Evolutionary conservation across 129 eudicot species (phyloP).

Genomic region (Heracleum sosnowskyi): DNA sequence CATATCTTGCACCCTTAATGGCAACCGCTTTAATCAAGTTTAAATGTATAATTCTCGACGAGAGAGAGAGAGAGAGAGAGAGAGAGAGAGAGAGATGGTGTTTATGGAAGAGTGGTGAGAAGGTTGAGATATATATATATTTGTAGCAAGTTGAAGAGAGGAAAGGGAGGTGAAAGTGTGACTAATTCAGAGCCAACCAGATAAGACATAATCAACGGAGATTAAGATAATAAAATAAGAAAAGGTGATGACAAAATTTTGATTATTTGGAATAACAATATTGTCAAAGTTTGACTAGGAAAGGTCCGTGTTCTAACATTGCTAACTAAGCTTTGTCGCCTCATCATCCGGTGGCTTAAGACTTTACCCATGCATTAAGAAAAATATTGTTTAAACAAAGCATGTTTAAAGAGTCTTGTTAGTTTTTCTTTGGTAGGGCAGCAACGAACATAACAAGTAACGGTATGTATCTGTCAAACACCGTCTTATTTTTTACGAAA

Average conservation of each 20-base stretch:
- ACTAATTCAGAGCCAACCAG: neutral
- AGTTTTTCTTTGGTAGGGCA: neutral
- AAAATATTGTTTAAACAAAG: neutral
- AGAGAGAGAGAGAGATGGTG: conserved; percentile 5
- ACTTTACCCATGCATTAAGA: neutral
- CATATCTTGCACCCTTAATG: neutral
- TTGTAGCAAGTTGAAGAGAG: neutral
- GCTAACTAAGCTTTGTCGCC: neutral
- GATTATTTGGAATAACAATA: neutral
- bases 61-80: neutral
- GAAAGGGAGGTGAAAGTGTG: neutral
- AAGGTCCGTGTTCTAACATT: neutral
- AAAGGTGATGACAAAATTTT: neutral
- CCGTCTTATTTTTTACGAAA: no score
- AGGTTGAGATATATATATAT: neutral
- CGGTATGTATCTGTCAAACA: no score
- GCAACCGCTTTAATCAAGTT: no score
- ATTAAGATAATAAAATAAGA: neutral
- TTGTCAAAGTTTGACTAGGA: neutral
- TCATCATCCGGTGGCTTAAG: conserved; percentile 1
- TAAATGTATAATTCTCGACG: no score
- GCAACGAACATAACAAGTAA: neutral
- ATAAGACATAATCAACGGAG: neutral
- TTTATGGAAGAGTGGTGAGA: neutral
- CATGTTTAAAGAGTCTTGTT: neutral